Evolutionary conservation across 2,329 filamentous ascomycete species (phyloP).

Genomic region (Colletotrichum nymphaeae): DNA sequence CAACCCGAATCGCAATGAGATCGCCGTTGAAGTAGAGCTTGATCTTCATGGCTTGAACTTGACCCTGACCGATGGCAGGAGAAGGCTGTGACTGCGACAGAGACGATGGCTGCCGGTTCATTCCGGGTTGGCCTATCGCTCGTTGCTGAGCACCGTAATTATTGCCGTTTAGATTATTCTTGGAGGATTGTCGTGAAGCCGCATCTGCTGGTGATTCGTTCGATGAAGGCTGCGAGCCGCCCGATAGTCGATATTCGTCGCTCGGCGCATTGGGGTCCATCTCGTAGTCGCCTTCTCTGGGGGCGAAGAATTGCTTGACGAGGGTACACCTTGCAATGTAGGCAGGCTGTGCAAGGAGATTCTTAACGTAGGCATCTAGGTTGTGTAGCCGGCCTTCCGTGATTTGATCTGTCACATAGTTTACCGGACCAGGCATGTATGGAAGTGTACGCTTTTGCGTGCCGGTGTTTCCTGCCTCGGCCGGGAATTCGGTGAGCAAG

Average conservation of each 20-base stretch:
- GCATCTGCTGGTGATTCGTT: constrained; percentile 69
- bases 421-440: constrained; percentile 98
- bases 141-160: constrained; percentile 59
- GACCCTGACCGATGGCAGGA: constrained; percentile 60
- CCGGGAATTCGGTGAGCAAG: constrained; percentile 89
- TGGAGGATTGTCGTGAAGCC: constrained; percentile 73
- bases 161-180: constrained; percentile 69
- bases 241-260: constrained; percentile 81
- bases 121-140: constrained; percentile 49
- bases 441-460: constrained; percentile 84
- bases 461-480: constrained; percentile 89
- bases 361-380: constrained; percentile 95
- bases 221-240: constrained; percentile 75
- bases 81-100: constrained; percentile 68
- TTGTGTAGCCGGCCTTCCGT: constrained; percentile 93
- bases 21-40: constrained; percentile 96
- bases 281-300: constrained; percentile 91
- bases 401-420: constrained; percentile 97
- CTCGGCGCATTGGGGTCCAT: constrained; percentile 76
- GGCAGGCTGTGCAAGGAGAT: constrained; percentile 82
- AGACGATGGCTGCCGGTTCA: constrained; percentile 58
- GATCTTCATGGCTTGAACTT: constrained; percentile 80
- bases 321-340: constrained; percentile 88
- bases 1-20: constrained; percentile 90
- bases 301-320: constrained; percentile 91